Percentiles rank a stretch among this genome's conserved stretches.
Evolutionary conservation across 306 rosid species (phyloP).

Genomic region (Quillaja saponaria): DNA sequence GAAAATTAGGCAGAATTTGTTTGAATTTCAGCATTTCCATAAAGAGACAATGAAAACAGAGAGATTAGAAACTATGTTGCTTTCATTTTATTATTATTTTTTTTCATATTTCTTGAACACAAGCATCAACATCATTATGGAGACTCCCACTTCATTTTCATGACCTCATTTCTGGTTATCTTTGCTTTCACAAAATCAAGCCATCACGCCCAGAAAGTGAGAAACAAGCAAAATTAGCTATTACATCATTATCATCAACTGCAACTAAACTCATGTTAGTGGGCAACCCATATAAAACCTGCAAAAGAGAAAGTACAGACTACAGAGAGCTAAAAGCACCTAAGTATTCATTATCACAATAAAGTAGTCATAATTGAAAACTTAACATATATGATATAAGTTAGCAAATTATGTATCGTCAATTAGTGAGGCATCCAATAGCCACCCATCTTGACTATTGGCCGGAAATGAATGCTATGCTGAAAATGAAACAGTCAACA

Average conservation of each 20-base stretch:
- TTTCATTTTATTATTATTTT: background rate
- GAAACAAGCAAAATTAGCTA: background rate
- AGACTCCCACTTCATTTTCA: background rate
- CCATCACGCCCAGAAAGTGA: background rate
- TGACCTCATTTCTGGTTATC: background rate
- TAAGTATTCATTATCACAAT: background rate
- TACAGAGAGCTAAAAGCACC: background rate
- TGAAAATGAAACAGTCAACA: too few relatives aligned
- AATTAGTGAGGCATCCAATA: too few relatives aligned
- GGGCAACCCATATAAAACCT: too few relatives aligned
- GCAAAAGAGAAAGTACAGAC: slow-evolving; percentile 3
- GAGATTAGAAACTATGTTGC: background rate
- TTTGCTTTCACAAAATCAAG: too few relatives aligned
- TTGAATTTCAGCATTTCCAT: background rate
- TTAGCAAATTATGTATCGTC: too few relatives aligned
- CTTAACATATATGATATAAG: background rate
- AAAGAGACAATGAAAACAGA: too few relatives aligned
- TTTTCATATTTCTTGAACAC: background rate
- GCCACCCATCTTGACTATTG: too few relatives aligned
- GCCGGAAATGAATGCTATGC: too few relatives aligned
- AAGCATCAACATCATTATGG: background rate
- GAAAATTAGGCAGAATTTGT: background rate
- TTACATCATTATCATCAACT: background rate
- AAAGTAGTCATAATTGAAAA: background rate
- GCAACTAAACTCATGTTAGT: background rate